Base-by-base conservation (phyloP, 352 stramenopile genomes). In the Phytophthora brassicae region DNA sequence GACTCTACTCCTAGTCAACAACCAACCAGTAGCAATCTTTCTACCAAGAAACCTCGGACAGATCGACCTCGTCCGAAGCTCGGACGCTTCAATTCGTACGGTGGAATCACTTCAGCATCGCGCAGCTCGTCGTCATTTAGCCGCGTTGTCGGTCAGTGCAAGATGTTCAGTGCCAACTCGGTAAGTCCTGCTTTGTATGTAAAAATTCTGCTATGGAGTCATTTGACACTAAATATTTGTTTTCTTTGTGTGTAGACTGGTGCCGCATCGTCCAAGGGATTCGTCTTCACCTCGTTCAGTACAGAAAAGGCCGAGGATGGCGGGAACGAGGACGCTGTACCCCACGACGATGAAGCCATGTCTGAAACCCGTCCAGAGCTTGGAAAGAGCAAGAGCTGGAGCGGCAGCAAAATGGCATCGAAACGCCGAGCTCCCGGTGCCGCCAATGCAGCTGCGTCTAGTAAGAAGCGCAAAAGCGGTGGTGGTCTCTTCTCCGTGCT, bases 221-320 rank as follows among this genome's bases (percentile, higher is more conserved):
- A 35, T 12, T 52, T 47, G 16, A 23, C n/a, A 48, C 47, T 62
- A 6, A 63, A 20, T 6, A 28, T 38, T 45, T 12, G 39, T 49
- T 23, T 35, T n/a, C 22, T 60, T 13, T 39, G 17, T 66, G 13
- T 46, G 16, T 35, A 67, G 64, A 51, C 29, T 39, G 54, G 56
- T 52, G 54, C 52, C 13, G 39, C 63, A 6, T 26, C 76, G 7
- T 74, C 74, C 47, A 94, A 94, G 47, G 81, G 80, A 5, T 94
- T 94, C 57, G 81, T 94, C 6, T 94, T 94, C 60, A 91, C 83
- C 2, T 86, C 82, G 0, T 85, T 86, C 24, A 81, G 68, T 44
- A 75, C 73, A 0, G 74, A 88, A 45, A 74, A 74, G 19, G 44
- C 52, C 12, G 57, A 82, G 11, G 64, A 78, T 19, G 28, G 69